Percentiles rank a stretch among this genome's conserved stretches.
phyloP scores from a whole-genome alignment of 2,329 filamentous ascomycete species.

The Fusarium sp. region DNA sequence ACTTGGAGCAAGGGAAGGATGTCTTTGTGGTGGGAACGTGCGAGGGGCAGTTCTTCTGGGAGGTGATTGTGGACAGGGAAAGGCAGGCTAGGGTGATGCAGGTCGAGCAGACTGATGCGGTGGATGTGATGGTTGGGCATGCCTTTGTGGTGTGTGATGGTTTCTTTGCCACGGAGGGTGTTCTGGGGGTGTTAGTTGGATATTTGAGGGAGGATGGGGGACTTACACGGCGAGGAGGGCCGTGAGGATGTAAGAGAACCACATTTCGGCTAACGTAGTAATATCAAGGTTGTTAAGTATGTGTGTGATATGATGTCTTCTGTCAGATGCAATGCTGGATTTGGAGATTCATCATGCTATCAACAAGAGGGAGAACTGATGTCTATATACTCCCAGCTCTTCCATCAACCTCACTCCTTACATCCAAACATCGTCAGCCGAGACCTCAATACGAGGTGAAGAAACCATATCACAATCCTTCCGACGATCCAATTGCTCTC shows the following conservation, averaged over 20 bases:
- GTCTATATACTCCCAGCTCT: conserved; percentile 11
- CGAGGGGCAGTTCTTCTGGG: conserved; percentile 48
- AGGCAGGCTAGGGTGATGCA: conserved; percentile 52
- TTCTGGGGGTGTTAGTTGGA: conserved; percentile 21
- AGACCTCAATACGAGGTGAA: conserved; percentile 5
- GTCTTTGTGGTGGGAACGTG: conserved; percentile 47
- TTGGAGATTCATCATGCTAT: neutral
- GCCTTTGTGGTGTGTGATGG: conserved; percentile 1
- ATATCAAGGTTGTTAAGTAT: neutral
- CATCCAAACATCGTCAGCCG: conserved; percentile 3
- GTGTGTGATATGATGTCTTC: neutral
- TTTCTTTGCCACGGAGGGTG: conserved; percentile 18
- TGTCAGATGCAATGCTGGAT: neutral
- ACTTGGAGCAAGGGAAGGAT: conserved; percentile 42
- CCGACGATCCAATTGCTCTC: conserved; percentile 1
- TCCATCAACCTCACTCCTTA: neutral
- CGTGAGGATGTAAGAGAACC: conserved; percentile 17
- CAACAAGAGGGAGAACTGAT: neutral
- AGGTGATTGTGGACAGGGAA: conserved; percentile 49
- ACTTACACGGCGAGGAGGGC: conserved; percentile 21
- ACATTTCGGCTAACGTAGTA: conserved; percentile 8
- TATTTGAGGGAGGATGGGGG: neutral
- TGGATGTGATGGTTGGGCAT: conserved; percentile 54
- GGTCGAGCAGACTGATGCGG: conserved; percentile 50
- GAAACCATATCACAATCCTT: neutral